Evolutionary conservation across 345 rosid species (phyloP).

Genomic region (Lenwebbia sp.): DNA sequence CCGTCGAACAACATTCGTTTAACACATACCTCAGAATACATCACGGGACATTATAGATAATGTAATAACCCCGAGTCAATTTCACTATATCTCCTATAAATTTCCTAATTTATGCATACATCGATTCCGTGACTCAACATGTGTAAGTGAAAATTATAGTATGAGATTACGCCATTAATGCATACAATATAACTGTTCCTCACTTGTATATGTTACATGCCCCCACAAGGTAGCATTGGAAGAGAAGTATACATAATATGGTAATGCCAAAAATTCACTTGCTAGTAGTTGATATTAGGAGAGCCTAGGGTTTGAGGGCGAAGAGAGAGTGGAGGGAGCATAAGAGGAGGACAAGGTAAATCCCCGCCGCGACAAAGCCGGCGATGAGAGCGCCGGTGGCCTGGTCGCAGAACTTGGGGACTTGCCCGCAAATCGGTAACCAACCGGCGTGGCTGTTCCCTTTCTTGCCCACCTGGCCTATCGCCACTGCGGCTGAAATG

Average conservation of each 20-base stretch:
- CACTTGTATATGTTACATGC: neutral
- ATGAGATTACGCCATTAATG: neutral
- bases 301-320: conserved; percentile 2
- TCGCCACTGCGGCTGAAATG: conserved; percentile 47
- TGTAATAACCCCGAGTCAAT: neutral
- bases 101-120: neutral
- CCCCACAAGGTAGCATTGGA: neutral
- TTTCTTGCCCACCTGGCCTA: conserved; percentile 45
- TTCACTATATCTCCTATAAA: neutral
- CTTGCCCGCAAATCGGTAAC: conserved; percentile 45
- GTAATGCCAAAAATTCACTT: neutral
- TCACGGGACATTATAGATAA: neutral
- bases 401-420: conserved; percentile 35
- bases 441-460: conserved; percentile 56
- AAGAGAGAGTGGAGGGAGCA: conserved; percentile 21
- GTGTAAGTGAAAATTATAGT: neutral
- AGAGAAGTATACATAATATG: neutral
- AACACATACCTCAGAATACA: rapidly evolving
- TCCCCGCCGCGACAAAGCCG: conserved; percentile 26
- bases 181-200: neutral
- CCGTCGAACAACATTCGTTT: neutral
- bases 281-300: neutral
- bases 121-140: neutral
- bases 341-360: conserved; percentile 25
- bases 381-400: conserved; percentile 26